phyloP scores from a whole-genome alignment of 257 asterid genomes.

The Linderniella brevidens region DNA sequence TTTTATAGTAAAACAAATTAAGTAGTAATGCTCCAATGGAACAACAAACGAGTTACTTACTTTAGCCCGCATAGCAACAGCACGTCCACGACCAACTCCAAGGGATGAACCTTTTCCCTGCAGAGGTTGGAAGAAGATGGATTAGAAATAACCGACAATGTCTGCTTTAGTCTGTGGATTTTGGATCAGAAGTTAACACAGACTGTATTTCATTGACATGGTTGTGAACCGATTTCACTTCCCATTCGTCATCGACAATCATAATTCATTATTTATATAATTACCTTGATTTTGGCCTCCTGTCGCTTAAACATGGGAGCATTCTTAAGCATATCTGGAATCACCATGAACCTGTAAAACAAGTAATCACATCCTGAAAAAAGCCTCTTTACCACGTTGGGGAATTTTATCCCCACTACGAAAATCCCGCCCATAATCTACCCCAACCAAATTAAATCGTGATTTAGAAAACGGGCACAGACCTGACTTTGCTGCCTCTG shows the following conservation, averaged over 20 bases:
- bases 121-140: conserved; percentile 13
- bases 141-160: conserved; percentile 11
- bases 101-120: conserved; percentile 89
- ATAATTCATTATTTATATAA: conserved; percentile 2
- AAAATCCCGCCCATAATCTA: too few relatives aligned
- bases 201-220: neutral
- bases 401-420: too few relatives aligned
- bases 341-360: conserved; percentile 80
- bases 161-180: too few relatives aligned
- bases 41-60: conserved; percentile 23
- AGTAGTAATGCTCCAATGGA: conserved; percentile 3
- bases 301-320: conserved; percentile 97
- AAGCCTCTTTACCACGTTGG: too few relatives aligned
- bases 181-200: too few relatives aligned
- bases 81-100: conserved; percentile 98
- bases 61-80: conserved; percentile 91
- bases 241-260: neutral
- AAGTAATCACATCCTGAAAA: conserved; percentile 4
- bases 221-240: too few relatives aligned
- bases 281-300: conserved; percentile 93
- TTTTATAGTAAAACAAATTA: neutral
- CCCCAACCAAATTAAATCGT: conserved; percentile 7
- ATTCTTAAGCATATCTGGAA: conserved; percentile 96
- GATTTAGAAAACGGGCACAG: neutral
- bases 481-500: conserved; percentile 98